phyloP scores from a whole-genome alignment of 73 alveolate species.

The Paramecium primaurelia region DNA sequence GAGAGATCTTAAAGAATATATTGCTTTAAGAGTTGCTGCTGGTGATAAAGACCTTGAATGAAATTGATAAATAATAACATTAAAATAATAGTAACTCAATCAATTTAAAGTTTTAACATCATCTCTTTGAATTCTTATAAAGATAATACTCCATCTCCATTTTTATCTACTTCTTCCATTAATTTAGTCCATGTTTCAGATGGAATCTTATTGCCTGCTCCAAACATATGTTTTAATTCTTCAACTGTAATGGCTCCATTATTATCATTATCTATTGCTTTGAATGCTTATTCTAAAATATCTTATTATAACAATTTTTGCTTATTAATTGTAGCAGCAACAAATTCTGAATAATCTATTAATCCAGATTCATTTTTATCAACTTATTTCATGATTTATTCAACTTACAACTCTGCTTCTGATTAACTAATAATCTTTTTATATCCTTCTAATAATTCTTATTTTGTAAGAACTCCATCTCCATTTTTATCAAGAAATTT shows the following conservation, averaged over 20 bases:
- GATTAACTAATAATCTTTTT: slow-evolving; percentile 36
- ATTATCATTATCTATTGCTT: slow-evolving; percentile 77
- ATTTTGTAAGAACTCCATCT: slow-evolving; percentile 65
- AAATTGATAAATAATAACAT: neutral
- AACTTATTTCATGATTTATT: slow-evolving; percentile 64
- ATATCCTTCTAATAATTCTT: slow-evolving; percentile 71
- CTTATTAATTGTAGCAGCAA: slow-evolving; percentile 67
- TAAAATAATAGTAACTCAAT: slow-evolving; percentile 5
- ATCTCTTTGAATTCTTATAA: slow-evolving; percentile 52
- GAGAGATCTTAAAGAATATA: slow-evolving; percentile 48
- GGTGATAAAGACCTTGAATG: slow-evolving; percentile 33
- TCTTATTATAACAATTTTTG: slow-evolving; percentile 68
- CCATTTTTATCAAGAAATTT: slow-evolving; percentile 59
- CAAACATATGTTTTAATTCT: slow-evolving; percentile 72
- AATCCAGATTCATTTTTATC: slow-evolving; percentile 34
- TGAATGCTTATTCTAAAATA: slow-evolving; percentile 77
- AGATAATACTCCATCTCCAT: slow-evolving; percentile 59
- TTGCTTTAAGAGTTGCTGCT: slow-evolving; percentile 48
- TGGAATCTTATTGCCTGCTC: slow-evolving; percentile 27
- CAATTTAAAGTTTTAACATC: slow-evolving; percentile 52
- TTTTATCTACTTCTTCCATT: slow-evolving; percentile 58
- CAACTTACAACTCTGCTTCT: slow-evolving; percentile 65
- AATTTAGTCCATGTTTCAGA: slow-evolving; percentile 47
- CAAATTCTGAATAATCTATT: slow-evolving; percentile 65
- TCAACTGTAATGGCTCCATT: slow-evolving; percentile 72